A percentile compares a stretch with the other conserved stretches of the same genome.
phyloP scores from a whole-genome alignment of 1,284 basidiomycete genomes.

The Entoloma clypeatum region DNA sequence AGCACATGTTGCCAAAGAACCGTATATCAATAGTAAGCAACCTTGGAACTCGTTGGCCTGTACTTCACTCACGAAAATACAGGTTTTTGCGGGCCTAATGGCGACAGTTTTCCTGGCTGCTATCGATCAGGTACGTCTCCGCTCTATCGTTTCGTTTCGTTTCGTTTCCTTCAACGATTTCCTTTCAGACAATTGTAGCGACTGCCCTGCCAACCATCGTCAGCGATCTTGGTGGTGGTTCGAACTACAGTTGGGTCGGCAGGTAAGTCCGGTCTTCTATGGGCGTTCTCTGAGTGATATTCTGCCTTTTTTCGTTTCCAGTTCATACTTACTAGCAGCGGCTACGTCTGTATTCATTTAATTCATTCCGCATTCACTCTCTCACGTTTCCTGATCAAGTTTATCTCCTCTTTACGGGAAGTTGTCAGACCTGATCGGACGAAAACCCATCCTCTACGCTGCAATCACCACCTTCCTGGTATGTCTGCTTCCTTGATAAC shows the following conservation, averaged over 20 bases:
- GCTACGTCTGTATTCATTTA: constrained; percentile 33
- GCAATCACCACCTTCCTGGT: constrained; percentile 73
- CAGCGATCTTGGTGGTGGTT: constrained; percentile 61
- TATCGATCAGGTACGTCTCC: constrained; percentile 47
- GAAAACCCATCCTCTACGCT: constrained; percentile 72
- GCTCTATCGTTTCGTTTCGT: background rate
- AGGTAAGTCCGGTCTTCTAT: constrained; percentile 40
- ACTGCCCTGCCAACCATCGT: constrained; percentile 83
- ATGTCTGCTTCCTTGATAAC: constrained; percentile 14
- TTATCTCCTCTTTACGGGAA: constrained; percentile 75
- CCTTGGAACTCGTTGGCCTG: background rate
- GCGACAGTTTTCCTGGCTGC: constrained; percentile 53
- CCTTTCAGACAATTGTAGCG: constrained; percentile 63
- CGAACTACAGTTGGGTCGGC: constrained; percentile 73
- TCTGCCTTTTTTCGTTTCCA: constrained; percentile 22
- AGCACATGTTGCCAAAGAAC: constrained; percentile 53
- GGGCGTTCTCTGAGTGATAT: constrained; percentile 1
- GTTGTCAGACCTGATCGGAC: constrained; percentile 62
- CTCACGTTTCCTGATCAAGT: constrained; percentile 24
- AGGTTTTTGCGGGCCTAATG: constrained; percentile 58
- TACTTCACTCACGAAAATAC: constrained; percentile 3
- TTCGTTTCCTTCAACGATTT: constrained; percentile 5
- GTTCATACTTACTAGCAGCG: constrained; percentile 71
- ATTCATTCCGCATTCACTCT: constrained; percentile 2
- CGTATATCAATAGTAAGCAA: constrained; percentile 42